Evolutionary conservation across 2,329 filamentous ascomycete genomes (phyloP), one percentile per base, ranked within the genome.

Genomic region (Ceratocystis colombiana): DNA sequence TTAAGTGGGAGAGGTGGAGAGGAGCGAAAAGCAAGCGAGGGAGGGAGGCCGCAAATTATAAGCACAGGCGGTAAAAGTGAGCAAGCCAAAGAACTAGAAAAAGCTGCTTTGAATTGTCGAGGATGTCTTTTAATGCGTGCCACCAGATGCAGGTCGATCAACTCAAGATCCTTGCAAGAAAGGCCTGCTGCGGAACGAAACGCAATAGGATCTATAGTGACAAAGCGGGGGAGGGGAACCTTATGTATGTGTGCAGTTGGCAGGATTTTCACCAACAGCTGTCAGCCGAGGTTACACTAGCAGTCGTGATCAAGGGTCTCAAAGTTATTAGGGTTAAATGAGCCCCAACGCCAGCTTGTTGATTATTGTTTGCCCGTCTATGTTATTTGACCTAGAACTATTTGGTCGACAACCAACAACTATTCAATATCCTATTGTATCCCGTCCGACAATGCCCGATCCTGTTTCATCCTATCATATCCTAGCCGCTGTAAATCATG

Each of bases 401-500:
- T 41, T 41, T 41, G 37, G 37, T 10, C 37, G 2, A 41, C 37
- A 41, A 41, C 10, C 37, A 41, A 41, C 37, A 12, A 41, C 37
- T 41, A 12, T 41, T 41, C 37, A 3, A 10, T 4, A 41, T 41
- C 37, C 37, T 41, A 12, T 41, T 10, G 37, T 41, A 50, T 17
- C n/a, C 46, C 2, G n/a, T 6, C n/a, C 17, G 17, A 8, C 5
- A 12, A 50, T n/a, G 46, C 5, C 2, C 10, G n/a, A 22, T 50
- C n/a, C n/a, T 4, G 6, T 22, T 22, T 15, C 10, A n/a, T n/a
- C 46, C 6, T 22, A 22, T 22, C 17, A 50, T 30, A 15, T 20
- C 20, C 53, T 57, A 57, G 20, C 53, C 22, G 10, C 28, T 57
- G 53, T 57, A 57, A 57, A 63, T 28, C 61, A 63, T 48, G 17